A percentile compares a stretch with the other conserved stretches of the same genome.
These are phyloP conservation scores for Bipolaris victoriae DNA, from an alignment of 2,329 filamentous ascomycete species.

Conservation along the genomic window DNA sequence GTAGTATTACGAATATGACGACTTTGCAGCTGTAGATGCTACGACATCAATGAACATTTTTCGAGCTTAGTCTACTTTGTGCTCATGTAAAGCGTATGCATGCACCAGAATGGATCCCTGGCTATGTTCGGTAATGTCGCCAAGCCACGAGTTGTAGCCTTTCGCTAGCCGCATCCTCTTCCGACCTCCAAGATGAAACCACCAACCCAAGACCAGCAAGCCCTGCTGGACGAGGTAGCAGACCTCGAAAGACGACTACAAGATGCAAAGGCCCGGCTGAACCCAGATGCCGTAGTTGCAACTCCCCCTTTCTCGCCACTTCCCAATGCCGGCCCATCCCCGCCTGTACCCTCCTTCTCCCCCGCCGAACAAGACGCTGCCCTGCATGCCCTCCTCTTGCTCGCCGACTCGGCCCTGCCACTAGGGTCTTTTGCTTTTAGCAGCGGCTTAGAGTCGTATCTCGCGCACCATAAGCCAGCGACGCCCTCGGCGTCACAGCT, in stretches of 20 bases:
- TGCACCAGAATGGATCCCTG: slow-evolving; percentile 5
- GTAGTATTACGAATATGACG: slow-evolving; percentile 21
- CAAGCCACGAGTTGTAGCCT: slow-evolving; percentile 24
- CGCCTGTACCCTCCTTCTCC: slow-evolving; percentile 1
- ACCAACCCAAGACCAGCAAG: slow-evolving; percentile 28
- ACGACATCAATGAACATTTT: neutral
- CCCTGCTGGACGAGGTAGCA: slow-evolving; percentile 60
- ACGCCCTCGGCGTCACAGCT: slow-evolving; percentile 40
- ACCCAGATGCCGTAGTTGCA: slow-evolving; percentile 30
- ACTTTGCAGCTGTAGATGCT: neutral
- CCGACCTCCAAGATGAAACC: slow-evolving; percentile 34
- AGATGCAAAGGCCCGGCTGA: slow-evolving; percentile 56
- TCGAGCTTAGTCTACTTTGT: neutral
- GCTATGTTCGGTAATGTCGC: slow-evolving; percentile 25
- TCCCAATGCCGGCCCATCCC: slow-evolving; percentile 26
- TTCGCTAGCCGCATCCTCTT: slow-evolving; percentile 17
- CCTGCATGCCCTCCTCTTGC: slow-evolving; percentile 74
- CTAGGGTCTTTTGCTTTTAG: slow-evolving; percentile 88
- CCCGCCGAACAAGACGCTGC: slow-evolving; percentile 22
- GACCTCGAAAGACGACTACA: slow-evolving; percentile 61
- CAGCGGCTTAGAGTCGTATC: slow-evolving; percentile 80
- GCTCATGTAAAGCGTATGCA: slow-evolving; percentile 5
- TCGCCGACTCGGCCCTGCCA: slow-evolving; percentile 81
- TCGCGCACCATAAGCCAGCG: slow-evolving; percentile 66
- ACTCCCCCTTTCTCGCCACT: slow-evolving; percentile 16